Evolutionary conservation across 176 grass and related monocot species (phyloP), one percentile per base, ranked within the genome.

Genomic region (Melocanna baccifera): DNA sequence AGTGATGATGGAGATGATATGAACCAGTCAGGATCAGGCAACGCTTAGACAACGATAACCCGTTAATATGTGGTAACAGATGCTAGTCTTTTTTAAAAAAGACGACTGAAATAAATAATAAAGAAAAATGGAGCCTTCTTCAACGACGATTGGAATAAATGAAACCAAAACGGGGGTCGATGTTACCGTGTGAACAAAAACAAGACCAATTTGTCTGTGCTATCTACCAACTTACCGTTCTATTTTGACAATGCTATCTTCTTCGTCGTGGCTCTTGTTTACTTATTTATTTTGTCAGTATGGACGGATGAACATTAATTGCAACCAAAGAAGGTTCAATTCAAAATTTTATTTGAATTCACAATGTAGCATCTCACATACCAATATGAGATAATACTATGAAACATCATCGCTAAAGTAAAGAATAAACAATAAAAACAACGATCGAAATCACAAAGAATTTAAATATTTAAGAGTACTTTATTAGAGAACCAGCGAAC

Each of bases 261-360:
- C 74, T 58, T 83, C 56, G 41, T 57, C 18, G 41, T 22, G 3
- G 1, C 23, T 69, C 18, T 45, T 51, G 22, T 69, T 30, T 81
- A 84, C 42, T 6, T 83, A 36, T 1, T 23, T 37, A 22, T 8
- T 20, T 40, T 12, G 12, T 20, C 51, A 0, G 3, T 15, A 26
- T 63, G 37, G 23, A 42, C 25, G 1, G 61, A 1, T 56, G 16
- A 30, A 66, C 84, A 71, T 78, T n/a, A n/a, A n/a, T n/a, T 67
- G 78, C 79, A 86, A 67, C 73, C 78, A 86, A 86, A 82, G 78
- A 75, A 87, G 19, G 69, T 58, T 50, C 37, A 69, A 26, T 67
- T 37, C 9, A 0, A 48, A 66, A 14, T 46, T 19, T 75, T 75
- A 62, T 81, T 74, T 81, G 70, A 58, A 80, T 80, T 43, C 12